phyloP scores from a whole-genome alignment of 2,329 filamentous ascomycete genomes.

The Curvularia hawaiiensis region DNA sequence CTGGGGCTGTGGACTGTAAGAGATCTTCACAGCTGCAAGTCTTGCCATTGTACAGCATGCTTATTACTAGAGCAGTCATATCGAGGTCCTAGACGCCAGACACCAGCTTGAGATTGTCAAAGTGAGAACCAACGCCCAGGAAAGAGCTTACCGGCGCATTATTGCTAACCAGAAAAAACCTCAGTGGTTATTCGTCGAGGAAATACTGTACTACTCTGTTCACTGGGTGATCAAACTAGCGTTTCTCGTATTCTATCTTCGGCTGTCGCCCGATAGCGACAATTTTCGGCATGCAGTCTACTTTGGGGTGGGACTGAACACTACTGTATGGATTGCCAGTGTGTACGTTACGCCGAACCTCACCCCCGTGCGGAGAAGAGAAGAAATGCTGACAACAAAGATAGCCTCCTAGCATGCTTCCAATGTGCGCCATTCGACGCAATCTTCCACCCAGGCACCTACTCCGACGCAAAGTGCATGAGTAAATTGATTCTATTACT shows the following conservation, averaged over 20 bases:
- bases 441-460: slow-evolving; percentile 4
- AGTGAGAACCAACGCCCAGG: background rate
- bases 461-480: slow-evolving; percentile 7
- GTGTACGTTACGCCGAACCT: background rate
- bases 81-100: background rate
- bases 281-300: slow-evolving; percentile 3
- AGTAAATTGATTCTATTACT: slow-evolving; percentile 1
- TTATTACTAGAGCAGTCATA: background rate
- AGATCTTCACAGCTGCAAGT: background rate
- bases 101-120: background rate
- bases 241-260: slow-evolving; percentile 9
- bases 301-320: slow-evolving; percentile 1
- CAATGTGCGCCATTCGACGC: slow-evolving; percentile 10
- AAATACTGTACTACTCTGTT: slow-evolving; percentile 6
- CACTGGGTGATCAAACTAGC: slow-evolving; percentile 10
- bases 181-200: slow-evolving; percentile 5
- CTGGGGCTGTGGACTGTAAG: slow-evolving; percentile 12
- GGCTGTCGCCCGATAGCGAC: slow-evolving; percentile 1
- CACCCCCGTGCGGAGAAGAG: background rate
- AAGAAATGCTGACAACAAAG: background rate
- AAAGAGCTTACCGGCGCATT: background rate
- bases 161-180: background rate
- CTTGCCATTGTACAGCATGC: background rate
- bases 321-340: slow-evolving; percentile 1
- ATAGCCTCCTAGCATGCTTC: slow-evolving; percentile 3